Percentiles rank a stretch among this genome's conserved stretches.
phyloP scores from a whole-genome alignment of 202 grass and related monocot species.

The Bolboschoenoplectus hybrid region DNA sequence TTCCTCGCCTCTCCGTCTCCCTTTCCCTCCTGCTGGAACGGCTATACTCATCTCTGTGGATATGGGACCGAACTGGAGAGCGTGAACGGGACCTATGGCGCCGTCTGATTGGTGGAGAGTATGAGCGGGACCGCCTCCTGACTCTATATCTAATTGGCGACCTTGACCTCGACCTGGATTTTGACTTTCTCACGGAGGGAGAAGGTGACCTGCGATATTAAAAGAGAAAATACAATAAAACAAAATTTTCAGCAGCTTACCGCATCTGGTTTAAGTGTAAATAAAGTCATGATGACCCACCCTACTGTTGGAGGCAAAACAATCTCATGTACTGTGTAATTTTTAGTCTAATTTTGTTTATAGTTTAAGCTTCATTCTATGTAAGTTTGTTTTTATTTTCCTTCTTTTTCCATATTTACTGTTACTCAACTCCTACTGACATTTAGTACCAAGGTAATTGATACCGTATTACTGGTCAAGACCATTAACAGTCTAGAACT shows the following conservation, averaged over 20 bases:
- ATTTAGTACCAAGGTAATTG: neutral
- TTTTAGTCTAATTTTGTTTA: neutral
- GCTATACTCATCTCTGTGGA: conserved; percentile 59
- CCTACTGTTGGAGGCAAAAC: neutral
- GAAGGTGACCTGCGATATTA: conserved; percentile 63
- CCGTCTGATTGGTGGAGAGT: conserved; percentile 68
- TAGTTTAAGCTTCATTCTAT: neutral
- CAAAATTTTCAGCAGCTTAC: neutral
- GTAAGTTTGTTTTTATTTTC: neutral
- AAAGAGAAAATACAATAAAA: conserved; percentile 22
- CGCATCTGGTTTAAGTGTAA: neutral
- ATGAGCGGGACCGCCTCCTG: conserved; percentile 67
- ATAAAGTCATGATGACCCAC: neutral
- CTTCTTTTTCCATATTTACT: neutral
- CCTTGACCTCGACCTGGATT: conserved; percentile 80
- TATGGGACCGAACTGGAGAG: conserved; percentile 59
- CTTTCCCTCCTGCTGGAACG: conserved; percentile 52
- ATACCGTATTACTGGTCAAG: neutral
- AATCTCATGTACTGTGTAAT: neutral
- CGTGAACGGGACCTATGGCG: conserved; percentile 58
- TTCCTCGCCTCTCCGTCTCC: conserved; percentile 28
- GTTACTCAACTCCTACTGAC: conserved; percentile 1
- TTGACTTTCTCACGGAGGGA: conserved; percentile 36
- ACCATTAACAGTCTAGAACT: neutral
- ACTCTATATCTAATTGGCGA: conserved; percentile 78